Evolutionary conservation across 179 eudicot species (phyloP).

Genomic region (Carnegiea gigantea): DNA sequence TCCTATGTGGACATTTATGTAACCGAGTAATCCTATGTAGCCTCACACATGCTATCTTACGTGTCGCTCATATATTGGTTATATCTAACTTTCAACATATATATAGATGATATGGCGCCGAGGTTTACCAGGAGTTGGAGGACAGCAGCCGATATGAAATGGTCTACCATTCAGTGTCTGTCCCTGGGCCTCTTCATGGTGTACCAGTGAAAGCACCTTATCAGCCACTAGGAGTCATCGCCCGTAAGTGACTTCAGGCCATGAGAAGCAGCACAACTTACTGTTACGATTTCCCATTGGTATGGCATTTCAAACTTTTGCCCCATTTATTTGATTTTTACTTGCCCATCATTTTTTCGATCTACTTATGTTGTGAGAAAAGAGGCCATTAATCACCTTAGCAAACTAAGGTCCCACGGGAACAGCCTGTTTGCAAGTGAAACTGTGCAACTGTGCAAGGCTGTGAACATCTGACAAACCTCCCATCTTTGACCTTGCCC

Average conservation of each 20-base stretch:
- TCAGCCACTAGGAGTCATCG: slow-evolving; percentile 68
- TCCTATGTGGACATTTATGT: too few relatives aligned
- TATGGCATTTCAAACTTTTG: slow-evolving; percentile 22
- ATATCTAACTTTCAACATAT: too few relatives aligned
- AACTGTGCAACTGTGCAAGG: too few relatives aligned
- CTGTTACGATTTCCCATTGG: slow-evolving; percentile 98
- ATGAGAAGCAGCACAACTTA: slow-evolving; percentile 94
- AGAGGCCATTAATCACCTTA: neutral
- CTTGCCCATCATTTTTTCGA: neutral
- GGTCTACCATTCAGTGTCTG: slow-evolving; percentile 66
- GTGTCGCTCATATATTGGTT: too few relatives aligned
- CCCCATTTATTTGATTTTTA: neutral
- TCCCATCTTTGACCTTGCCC: neutral
- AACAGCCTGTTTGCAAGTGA: too few relatives aligned
- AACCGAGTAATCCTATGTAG: too few relatives aligned
- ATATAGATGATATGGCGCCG: slow-evolving; percentile 8
- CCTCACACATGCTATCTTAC: too few relatives aligned
- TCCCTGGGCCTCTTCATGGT: slow-evolving; percentile 63
- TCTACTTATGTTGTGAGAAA: neutral
- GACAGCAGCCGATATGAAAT: slow-evolving; percentile 46
- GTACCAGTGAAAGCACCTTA: slow-evolving; percentile 67
- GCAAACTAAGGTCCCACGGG: neutral
- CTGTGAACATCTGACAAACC: neutral
- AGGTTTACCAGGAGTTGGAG: slow-evolving; percentile 92
- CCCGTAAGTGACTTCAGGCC: slow-evolving; percentile 82